A percentile compares a stretch with the other conserved stretches of the same genome.
Evolutionary conservation across 345 rosid species (phyloP).

Genomic region (Citrus sinensis): DVS_A1.0 CM039163.1:4619501-4620000

Average conservation of each 20-base stretch:
- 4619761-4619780: slow-evolving; percentile 27
- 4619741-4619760: slow-evolving; percentile 80
- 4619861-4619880: slow-evolving; percentile 53
- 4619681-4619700: slow-evolving; percentile 38
- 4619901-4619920: slow-evolving; percentile 13
- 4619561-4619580: not conserved
- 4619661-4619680: slow-evolving; percentile 61
- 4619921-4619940: slow-evolving; percentile 29
- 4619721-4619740: slow-evolving; percentile 36
- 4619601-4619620: no score
- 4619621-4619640: no score
- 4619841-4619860: slow-evolving; percentile 50
- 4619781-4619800: not conserved
- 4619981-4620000: not conserved
- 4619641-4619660: slow-evolving; percentile 67
- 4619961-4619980: not conserved
- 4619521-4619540: slow-evolving; percentile 31
- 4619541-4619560: not conserved
- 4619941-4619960: not conserved
- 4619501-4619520: not conserved
- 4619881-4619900: slow-evolving; percentile 15
- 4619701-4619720: slow-evolving; percentile 25
- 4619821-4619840: not conserved
- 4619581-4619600: no score
- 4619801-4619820: not conserved